Base-by-base conservation (phyloP, 2,329 filamentous ascomycete species). In the Ascochyta rabiei region DNA sequence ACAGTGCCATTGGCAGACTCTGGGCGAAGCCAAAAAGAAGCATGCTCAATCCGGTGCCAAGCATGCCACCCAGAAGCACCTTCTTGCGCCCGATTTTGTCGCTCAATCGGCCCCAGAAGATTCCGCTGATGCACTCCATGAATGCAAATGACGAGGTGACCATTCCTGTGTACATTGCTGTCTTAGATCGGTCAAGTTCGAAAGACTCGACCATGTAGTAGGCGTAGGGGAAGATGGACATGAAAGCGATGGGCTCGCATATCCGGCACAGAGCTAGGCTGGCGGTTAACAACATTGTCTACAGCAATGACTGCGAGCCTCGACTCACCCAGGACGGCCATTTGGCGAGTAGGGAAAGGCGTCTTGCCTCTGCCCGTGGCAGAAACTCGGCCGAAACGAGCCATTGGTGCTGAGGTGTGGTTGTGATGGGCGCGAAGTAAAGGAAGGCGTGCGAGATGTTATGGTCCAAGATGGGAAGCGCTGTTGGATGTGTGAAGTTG, bases 141-240 rank as follows among this genome's bases (percentile, higher is more conserved):
- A 98, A 89, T 9, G 95, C 96, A 70, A 98, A 99, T 7, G 93
- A 89, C 3, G 93, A 97, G 0, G 93, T 98, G 59, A 98, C 92
- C 86, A 97, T 90, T 68, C 95, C 93, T 23, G 91, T 92, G 75
- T 96, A 98, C 52, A 97, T 86, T 13, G 93, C 90, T 64, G 97
- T 96, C 72, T 89, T 86, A 67, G 84, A 87, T 60, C 89, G 81
- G 71, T 92, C 86, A 72, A 96, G 88, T 69, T 90, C 82, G 77
- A 98, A 98, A 58, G 92, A 91, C 68, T 92, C 83, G 66, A 98
- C 89, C 95, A 99, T 98, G 80, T 90, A 93, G 80, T 96, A 98
- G 66, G 96, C 92, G 76, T 98, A 99, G 1, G 95, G 95, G 74
- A 99, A 98, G 66, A 98, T 97, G 48, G 93, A 97, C 91, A 97